phyloP scores from a whole-genome alignment of 2,329 filamentous ascomycete genomes.

The Fusarium redolens region DNA sequence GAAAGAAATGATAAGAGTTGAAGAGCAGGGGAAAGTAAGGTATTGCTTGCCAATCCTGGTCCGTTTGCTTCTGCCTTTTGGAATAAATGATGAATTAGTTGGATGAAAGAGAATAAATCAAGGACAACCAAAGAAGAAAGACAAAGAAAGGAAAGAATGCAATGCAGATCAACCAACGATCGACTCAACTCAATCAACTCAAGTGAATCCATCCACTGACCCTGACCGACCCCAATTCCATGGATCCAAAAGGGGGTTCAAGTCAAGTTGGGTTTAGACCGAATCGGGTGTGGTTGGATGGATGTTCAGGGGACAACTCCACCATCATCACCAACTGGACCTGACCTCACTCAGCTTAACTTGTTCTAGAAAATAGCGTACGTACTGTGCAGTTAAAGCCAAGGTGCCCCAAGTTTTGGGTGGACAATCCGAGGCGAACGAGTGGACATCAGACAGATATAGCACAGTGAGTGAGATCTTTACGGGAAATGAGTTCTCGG shows the following conservation, averaged over 20 bases:
- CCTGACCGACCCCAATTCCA: constrained; percentile 22
- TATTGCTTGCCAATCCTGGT: constrained; percentile 6
- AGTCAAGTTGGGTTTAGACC: constrained; percentile 34
- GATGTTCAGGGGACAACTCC: constrained; percentile 32
- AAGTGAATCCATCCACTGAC: constrained; percentile 19
- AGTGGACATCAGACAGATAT: constrained; percentile 13
- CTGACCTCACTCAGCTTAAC: constrained; percentile 11
- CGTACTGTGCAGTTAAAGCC: constrained; percentile 24
- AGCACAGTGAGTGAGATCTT: constrained; percentile 31
- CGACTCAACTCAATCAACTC: constrained; percentile 22
- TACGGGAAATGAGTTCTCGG: constrained; percentile 42
- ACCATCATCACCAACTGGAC: constrained; percentile 22
- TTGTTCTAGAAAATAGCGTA: constrained; percentile 29
- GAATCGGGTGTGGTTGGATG: constrained; percentile 24
- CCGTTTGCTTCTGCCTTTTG: constrained; percentile 4
- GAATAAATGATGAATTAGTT: not conserved
- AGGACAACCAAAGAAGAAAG: constrained; percentile 4
- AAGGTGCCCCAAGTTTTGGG: constrained; percentile 21
- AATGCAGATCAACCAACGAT: constrained; percentile 34
- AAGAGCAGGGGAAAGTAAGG: constrained; percentile 18
- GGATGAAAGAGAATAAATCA: constrained; percentile 6
- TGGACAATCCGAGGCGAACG: constrained; percentile 21
- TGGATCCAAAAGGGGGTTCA: constrained; percentile 43
- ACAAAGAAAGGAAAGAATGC: constrained; percentile 6
- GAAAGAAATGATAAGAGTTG: constrained; percentile 1